Evolutionary conservation across 768 basidiomycete species (phyloP).

Genomic region (Pulveroboletus sp.): DNA sequence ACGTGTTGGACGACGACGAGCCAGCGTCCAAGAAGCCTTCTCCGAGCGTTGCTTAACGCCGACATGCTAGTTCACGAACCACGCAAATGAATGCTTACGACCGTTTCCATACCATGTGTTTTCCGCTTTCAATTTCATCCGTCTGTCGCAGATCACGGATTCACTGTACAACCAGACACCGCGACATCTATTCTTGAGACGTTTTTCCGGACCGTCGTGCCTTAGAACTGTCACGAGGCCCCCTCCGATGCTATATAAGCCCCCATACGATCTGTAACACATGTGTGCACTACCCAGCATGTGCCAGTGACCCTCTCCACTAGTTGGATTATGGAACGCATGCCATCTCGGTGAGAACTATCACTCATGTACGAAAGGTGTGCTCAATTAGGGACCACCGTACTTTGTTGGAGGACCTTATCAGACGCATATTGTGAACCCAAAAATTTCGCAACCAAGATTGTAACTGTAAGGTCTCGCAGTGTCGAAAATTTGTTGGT

Average conservation of each 20-base stretch:
- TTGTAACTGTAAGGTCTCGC: background rate
- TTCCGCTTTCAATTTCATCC: constrained; percentile 6
- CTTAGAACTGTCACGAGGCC: background rate
- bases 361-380: background rate
- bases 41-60: constrained; percentile 5
- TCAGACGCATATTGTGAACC: background rate
- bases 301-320: background rate
- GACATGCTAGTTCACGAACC: background rate
- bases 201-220: constrained; percentile 19
- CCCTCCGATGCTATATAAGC: background rate
- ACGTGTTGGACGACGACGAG: constrained; percentile 2
- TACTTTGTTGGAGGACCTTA: background rate
- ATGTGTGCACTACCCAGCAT: background rate
- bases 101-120: background rate
- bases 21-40: constrained; percentile 14
- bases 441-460: too few relatives aligned
- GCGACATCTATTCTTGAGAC: background rate
- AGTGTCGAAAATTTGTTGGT: background rate
- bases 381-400: background rate
- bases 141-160: background rate
- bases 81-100: background rate
- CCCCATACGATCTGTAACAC: too few relatives aligned
- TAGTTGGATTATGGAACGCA: background rate
- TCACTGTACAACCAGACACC: background rate
- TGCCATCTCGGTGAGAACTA: constrained; percentile 31